Base-by-base conservation (phyloP, 495 filamentous ascomycete genomes). In the Xylaria intraflava region DNA sequence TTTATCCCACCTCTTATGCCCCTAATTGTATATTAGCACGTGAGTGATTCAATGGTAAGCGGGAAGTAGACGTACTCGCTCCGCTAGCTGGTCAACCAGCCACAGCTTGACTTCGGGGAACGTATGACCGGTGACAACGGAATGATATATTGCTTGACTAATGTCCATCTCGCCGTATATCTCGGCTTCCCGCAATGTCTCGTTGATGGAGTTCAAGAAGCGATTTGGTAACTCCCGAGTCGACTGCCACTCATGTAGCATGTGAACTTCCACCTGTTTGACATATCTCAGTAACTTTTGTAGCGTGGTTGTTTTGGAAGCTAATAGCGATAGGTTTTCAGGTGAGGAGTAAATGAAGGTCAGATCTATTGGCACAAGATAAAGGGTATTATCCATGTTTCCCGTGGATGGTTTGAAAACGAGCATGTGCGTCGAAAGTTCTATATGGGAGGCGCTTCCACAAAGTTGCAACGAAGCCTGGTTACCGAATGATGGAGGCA, bases 1-100 rank as follows among this genome's bases (percentile, higher is more conserved):
- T 62, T 93, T 91, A 45, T 96, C 90, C 93, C 93, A 98, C 50
- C 93, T 79, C 68, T 95, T 96, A 61, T 95, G 88, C 3, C 90
- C 90, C 89, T 95, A 53, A 2, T 30, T 11, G 35, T 41, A 6
- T 52, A 53, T 62, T 49, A 61, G 42, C 20, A 1, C 42, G 49
- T 17, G 26, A 19, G 11, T 23, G 19, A 41, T 23, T 24, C 3
- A 27, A 36, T n/a, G 20, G 17, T 16, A 12, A 40, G 16, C 52
- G 7, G n/a, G 31, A 24, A 56, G 20, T 29, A 40, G 12, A 62
- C 78, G 54, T 78, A 93, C 90, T 60, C 89, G 77, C 59, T 96
- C 93, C 24, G 82, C 82, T 24, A 98, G 70, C 57, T 87, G 85
- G 69, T 96, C 92, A 5, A 91, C 81, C 2, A 98, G 69, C 82